Base-by-base conservation (phyloP, 139 green algal genomes). In the Dunaliella primolecta region DNA sequence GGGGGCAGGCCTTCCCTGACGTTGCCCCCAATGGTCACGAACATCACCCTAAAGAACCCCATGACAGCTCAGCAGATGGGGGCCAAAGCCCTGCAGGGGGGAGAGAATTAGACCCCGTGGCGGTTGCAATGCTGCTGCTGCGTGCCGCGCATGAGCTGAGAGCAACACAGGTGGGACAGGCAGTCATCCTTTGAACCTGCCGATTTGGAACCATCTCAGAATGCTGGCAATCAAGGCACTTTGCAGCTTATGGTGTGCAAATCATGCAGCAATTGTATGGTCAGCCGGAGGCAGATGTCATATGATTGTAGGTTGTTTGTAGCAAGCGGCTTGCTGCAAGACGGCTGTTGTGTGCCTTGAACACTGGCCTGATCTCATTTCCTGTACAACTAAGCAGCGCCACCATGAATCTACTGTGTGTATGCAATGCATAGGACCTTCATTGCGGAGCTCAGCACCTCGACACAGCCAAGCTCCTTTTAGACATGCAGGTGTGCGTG, bases 371-470 rank as follows among this genome's bases (percentile, higher is more conserved):
- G n/a, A n/a, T n/a, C n/a, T n/a, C n/a, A n/a, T n/a, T n/a, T n/a
- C n/a, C n/a, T n/a, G n/a, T n/a, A n/a, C n/a, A n/a, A n/a, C n/a
- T n/a, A n/a, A n/a, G n/a, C n/a, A n/a, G n/a, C n/a, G n/a, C n/a
- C n/a, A n/a, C n/a, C n/a, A n/a, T n/a, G n/a, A n/a, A n/a, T n/a
- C n/a, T n/a, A n/a, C n/a, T n/a, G n/a, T n/a, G n/a, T n/a, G n/a
- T n/a, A n/a, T n/a, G n/a, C n/a, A n/a, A n/a, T 64, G 46, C 75
- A 38, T 30, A 80, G n/a, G 75, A 80, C 29, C n/a, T 80, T 23
- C 36, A 80, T 36, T 32, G 75, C n/a, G 75, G 75, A 36, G n/a
- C 30, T 21, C 29, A 80, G n/a, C 75, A 80, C 30, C 36, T 37
- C 36, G 75, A 80, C 46, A 64, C 46, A 15, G 46, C 46, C 46